Evolutionary conservation across 129 eudicot species (phyloP), one percentile per base, ranked within the genome.

Genomic region (Escallonia herrerae): DNA sequence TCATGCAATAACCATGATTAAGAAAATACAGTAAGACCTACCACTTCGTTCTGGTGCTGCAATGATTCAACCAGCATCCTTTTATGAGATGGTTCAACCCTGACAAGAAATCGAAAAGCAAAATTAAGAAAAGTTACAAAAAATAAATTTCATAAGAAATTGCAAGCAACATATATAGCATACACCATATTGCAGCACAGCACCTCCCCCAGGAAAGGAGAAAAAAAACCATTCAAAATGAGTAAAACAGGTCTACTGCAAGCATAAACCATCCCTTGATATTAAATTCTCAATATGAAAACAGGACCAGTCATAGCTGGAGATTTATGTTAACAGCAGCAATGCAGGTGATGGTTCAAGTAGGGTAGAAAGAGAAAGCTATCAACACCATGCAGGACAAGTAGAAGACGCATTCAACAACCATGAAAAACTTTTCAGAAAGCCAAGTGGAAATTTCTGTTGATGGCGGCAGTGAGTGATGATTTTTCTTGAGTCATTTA

Each of bases 1-100:
- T 51, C 56, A 13, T 33, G 22, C 43, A 49, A 59, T 45, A 40
- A 57, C 52, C 5, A 39, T 40, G 42, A 50, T 45, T 41, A 64
- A 64, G 8, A 61, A 64, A 38, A 63, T 9, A 43, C 43, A 51
- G 42, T 40, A 56, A 64, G 63, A 63, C 71, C 59, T 82, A 93
- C 99, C 94, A 94, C 99, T 86, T 94, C 99, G 77, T 89, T 94
- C 76, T 94, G 97, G 72, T 86, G 84, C 72, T 94, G 99, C 56
- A 94, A 84, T 67, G 99, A 93, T 84, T 94, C 99, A 77, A 94
- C 99, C 75, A 94, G 84, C 97, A 94, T 94, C 79, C 95, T 78
- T 73, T 94, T 94, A 77, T 94, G 99, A 72, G 99, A 80, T 65
- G 99, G 97, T 74, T 94, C 99, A 72, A 94, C 99, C 95, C 99